Conservation (phyloP, 169 alveolate genomes). For the Blepharisma undulans region DNA sequence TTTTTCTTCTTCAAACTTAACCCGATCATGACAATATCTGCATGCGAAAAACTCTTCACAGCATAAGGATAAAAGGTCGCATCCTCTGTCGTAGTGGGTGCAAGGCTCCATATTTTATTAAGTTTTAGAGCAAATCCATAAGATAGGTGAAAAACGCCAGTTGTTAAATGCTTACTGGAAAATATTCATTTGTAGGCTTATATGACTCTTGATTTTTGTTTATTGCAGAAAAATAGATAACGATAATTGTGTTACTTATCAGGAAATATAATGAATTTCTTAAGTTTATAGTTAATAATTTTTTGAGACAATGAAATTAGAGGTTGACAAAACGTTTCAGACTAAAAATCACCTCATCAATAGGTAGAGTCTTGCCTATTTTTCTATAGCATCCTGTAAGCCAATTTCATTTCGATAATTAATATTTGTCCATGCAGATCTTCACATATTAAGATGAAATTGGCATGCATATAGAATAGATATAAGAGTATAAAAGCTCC, state of each 20-base stretch:
- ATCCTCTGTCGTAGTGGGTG: conserved; percentile 51
- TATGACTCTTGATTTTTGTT: too few species aligned
- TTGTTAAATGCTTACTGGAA: neutral
- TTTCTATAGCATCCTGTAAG: too few species aligned
- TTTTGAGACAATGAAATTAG: neutral
- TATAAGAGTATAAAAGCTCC: neutral
- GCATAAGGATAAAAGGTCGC: conserved; percentile 44
- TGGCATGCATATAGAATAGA: too few species aligned
- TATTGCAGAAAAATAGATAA: too few species aligned
- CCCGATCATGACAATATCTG: conserved; percentile 66
- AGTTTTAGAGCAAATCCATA: neutral
- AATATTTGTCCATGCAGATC: too few species aligned
- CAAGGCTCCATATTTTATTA: conserved; percentile 42
- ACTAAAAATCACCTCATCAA: neutral
- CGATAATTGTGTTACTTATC: neutral
- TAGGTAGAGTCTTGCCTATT: too few species aligned
- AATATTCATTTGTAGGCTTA: neutral
- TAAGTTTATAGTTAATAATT: neutral
- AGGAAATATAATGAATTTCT: neutral
- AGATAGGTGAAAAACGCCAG: neutral
- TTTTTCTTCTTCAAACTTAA: conserved; percentile 44
- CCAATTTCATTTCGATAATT: too few species aligned
- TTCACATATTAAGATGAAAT: too few species aligned
- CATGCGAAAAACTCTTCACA: conserved; percentile 65
- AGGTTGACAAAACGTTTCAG: neutral